phyloP scores from a whole-genome alignment of 345 rosid species.

The Sisymbrium altissimum region DNA sequence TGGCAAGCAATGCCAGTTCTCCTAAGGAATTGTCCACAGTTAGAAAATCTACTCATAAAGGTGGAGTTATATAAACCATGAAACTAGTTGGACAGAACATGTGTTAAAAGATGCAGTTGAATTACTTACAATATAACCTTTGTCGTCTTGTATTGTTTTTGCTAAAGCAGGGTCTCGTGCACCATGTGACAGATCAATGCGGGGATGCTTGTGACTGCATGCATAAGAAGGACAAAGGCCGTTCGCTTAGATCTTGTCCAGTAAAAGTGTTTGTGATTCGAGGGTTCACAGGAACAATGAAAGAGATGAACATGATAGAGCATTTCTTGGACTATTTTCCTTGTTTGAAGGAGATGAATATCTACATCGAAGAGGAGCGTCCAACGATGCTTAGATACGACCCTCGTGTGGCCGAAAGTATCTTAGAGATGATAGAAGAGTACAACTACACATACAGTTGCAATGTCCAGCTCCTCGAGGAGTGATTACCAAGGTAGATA shows the following conservation, averaged over 20 bases:
- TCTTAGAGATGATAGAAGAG: slow-evolving; percentile 10
- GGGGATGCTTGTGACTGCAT: slow-evolving; percentile 27
- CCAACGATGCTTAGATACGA: background rate
- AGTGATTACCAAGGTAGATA: background rate
- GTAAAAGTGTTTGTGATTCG: background rate
- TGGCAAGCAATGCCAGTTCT: slow-evolving; percentile 25
- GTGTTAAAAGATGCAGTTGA: background rate
- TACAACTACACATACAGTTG: slow-evolving; percentile 1
- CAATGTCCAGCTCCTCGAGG: background rate
- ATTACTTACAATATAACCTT: background rate
- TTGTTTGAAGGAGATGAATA: slow-evolving; percentile 7
- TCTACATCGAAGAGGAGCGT: background rate
- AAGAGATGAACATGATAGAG: slow-evolving; percentile 18
- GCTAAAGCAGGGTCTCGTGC: slow-evolving; percentile 11
- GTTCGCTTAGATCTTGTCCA: slow-evolving; percentile 12
- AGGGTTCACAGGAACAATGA: slow-evolving; percentile 16
- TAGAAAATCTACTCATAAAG: background rate
- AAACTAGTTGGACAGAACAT: background rate
- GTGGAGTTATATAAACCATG: background rate
- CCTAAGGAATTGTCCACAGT: slow-evolving; percentile 5
- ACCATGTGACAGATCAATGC: slow-evolving; percentile 10
- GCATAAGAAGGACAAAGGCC: slow-evolving; percentile 6
- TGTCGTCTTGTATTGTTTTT: background rate
- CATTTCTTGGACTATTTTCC: slow-evolving; percentile 23
- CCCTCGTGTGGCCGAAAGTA: background rate